Evolutionary conservation across 2,329 filamentous ascomycete species (phyloP), one percentile per base, ranked within the genome.

Genomic region (Hypoxylon sp.): DNA sequence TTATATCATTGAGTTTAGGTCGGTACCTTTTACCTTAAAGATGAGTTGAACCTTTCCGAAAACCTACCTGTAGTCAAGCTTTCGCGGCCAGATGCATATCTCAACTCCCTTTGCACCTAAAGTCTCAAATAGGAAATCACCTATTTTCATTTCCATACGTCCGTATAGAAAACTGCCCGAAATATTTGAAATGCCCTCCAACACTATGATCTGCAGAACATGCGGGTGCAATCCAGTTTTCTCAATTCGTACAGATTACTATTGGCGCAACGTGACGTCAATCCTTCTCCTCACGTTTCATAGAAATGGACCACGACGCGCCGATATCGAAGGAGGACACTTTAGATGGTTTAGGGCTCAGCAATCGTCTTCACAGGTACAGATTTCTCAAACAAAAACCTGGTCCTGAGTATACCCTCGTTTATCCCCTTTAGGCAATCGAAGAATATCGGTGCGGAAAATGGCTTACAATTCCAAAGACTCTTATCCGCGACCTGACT

Each of bases 401-500:
- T 37, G 50, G 14, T 43, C 48, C 45, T 27, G 50, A 52, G 29
- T 48, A 39, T 41, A 21, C 54, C 2, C 21, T 57, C 43, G 30
- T 57, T 48, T 27, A 59, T 7, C 21, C n/a, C 39, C 51, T 19
- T 48, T 37, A 50, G 27, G 7, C 37, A 30, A 37, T 29, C 16
- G 25, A 55, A 50, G 21, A 51, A 52, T 30, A 16, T 50, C n/a
- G 12, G 12, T 14, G 12, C 21, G 37, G 39, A 71, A 46, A 32
- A 75, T 76, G 74, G 71, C 76, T 48, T 74, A 76, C 41, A 70
- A 73, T 30, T 74, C 74, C 5, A 74, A 74, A 62, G 73, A 74
- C 34, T 58, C 61, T 62, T 90, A 91, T 70, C 89, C 89, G 23
- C 87, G 89, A 58, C 88, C 89, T 0, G 88, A 91, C 77, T 91